Base-by-base conservation (phyloP, 2,329 filamentous ascomycete species). In the Pseudogymnoascus pannorum region DNA sequence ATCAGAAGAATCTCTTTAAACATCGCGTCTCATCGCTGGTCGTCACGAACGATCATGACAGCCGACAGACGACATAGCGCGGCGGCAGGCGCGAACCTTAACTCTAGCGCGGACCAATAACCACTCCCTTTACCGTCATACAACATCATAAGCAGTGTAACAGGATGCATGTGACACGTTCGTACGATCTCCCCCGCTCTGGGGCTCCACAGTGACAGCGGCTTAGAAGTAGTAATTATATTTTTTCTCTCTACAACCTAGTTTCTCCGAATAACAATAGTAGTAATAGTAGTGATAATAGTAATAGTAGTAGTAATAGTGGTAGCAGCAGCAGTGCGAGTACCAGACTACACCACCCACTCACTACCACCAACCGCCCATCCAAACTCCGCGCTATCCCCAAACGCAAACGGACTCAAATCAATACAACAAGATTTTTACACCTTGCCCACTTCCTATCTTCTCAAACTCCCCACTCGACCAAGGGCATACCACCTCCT, bases 401-500 rank as follows among this genome's bases (percentile, higher is more conserved):
- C 24, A n/a, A n/a, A 9, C 31, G 16, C 16, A 51, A 29, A 51
- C 44, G 44, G 9, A 48, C 42, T 24, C 12, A 48, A 48, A 48
- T 16, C 42, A 48, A 48, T 48, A n/a, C 42, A 38, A 22, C 38
- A 42, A 42, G 16, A 22, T 51, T 29, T 40, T 51, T 31, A 51
- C 24, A 11, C 24, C n/a, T 6, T 24, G 8, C 24, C 20, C 24
- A 3, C 5, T 12, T 12, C 44, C 8, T 31, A 51, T 16, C 24
- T 29, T 24, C 44, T 51, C 44, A 51, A 31, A 51, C 44, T 51
- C 44, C 44, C 44, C n/a, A 51, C 44, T 31, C 57, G 14, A 3
- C 35, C 35, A 22, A 58, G 57, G 35, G 31, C 35, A 58, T 36
- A 58, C 57, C 57, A 58, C 57, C 35, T 58, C 57, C 35, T 58